These are phyloP conservation scores for Ensete ventricosum DNA, from an alignment of 176 grass and related monocot genomes.

Conservation along the genomic window DNA sequence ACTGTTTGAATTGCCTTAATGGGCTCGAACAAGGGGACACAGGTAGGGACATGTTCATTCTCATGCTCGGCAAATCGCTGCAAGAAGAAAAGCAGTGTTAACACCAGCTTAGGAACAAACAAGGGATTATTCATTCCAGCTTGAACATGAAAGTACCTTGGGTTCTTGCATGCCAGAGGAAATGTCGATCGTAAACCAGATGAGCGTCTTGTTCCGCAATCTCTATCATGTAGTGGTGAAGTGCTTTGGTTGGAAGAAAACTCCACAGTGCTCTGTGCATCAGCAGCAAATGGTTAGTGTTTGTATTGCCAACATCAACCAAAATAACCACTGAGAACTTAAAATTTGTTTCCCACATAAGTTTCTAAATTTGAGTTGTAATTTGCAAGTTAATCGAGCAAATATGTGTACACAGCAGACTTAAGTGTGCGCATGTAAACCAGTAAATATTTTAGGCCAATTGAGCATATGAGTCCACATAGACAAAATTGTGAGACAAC, in stretches of 20 bases:
- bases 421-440: background rate
- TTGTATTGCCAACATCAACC: background rate
- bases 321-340: background rate
- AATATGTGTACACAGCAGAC: too few species aligned
- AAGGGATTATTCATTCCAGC: too few species aligned
- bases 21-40: conserved; percentile 89
- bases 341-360: too few species aligned
- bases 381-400: too few species aligned
- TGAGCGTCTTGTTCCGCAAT: conserved; percentile 26
- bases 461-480: background rate
- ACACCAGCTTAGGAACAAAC: conserved; percentile 1
- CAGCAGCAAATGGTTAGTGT: background rate
- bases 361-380: too few species aligned
- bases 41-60: conserved; percentile 72
- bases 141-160: conserved; percentile 31
- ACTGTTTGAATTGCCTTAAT: conserved; percentile 48
- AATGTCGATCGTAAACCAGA: conserved; percentile 31
- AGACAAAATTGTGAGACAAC: background rate
- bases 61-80: conserved; percentile 40
- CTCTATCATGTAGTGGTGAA: conserved; percentile 60
- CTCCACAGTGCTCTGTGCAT: conserved; percentile 32
- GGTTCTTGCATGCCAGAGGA: conserved; percentile 28
- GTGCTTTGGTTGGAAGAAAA: conserved; percentile 53
- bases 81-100: conserved; percentile 5
- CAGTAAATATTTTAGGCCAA: background rate